Percentiles rank a stretch among this genome's conserved stretches.
Evolutionary conservation across 257 asterid species (phyloP).

Genomic region (Anisodus tanguticus): DNA sequence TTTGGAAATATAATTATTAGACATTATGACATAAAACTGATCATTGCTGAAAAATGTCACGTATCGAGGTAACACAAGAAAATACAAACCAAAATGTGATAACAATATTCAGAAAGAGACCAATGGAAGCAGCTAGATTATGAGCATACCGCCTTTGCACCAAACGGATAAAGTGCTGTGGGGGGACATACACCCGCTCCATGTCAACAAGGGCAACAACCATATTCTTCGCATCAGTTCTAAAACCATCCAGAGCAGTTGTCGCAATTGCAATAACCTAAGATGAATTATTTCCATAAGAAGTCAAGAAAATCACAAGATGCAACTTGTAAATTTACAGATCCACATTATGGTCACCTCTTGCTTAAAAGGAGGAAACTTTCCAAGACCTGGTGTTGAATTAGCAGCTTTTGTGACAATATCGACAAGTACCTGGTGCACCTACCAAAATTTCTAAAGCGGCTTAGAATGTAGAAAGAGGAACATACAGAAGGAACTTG

Average conservation of each 20-base stretch:
- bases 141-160: constrained; percentile 87
- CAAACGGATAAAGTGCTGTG: constrained; percentile 38
- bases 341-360: constrained; percentile 56
- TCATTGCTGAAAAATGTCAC: background rate
- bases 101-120: background rate
- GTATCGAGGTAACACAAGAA: background rate
- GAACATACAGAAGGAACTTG: background rate
- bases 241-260: constrained; percentile 37
- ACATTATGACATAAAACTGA: background rate
- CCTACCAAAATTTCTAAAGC: constrained; percentile 49
- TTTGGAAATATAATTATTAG: background rate
- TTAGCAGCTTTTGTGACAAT: constrained; percentile 92
- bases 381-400: constrained; percentile 98
- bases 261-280: constrained; percentile 38
- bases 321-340: background rate
- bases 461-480: constrained; percentile 13
- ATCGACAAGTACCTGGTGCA: constrained; percentile 88
- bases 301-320: background rate
- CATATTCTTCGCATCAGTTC: constrained; percentile 40
- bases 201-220: constrained; percentile 43
- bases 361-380: constrained; percentile 96
- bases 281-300: constrained; percentile 20
- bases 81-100: constrained; percentile 11
- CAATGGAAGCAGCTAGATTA: background rate
- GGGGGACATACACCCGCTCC: constrained; percentile 50